These are phyloP conservation scores for Chalaropsis thielavioides DNA, from an alignment of 2,329 filamentous ascomycete species.

Conservation along the genomic window DNA sequence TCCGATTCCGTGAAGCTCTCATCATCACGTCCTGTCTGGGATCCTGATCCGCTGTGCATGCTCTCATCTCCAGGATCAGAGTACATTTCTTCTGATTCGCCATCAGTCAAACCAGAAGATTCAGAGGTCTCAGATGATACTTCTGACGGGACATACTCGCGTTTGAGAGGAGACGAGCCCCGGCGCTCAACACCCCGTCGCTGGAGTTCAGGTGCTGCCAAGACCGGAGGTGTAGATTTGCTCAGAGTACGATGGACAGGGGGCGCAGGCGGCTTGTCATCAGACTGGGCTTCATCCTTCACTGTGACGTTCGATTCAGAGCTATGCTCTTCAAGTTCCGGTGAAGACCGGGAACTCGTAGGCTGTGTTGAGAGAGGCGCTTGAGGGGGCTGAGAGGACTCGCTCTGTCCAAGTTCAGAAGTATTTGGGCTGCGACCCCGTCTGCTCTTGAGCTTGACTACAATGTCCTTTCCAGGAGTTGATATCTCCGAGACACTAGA, in stretches of 20 bases:
- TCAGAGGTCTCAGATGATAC: conserved; percentile 47
- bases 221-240: conserved; percentile 9
- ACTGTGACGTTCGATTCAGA: conserved; percentile 17
- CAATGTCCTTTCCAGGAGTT: neutral
- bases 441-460: conserved; percentile 15
- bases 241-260: conserved; percentile 16
- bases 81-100: conserved; percentile 37
- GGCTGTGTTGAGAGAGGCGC: neutral
- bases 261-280: conserved; percentile 15
- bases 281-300: neutral
- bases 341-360: neutral
- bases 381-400: neutral
- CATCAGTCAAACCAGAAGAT: conserved; percentile 27
- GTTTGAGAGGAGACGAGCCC: conserved; percentile 85
- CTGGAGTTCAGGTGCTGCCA: conserved; percentile 9
- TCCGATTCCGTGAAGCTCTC: conserved; percentile 21
- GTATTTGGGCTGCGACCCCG: conserved; percentile 12
- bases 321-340: conserved; percentile 21
- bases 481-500: conserved; percentile 12
- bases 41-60: conserved; percentile 10
- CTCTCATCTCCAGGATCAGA: conserved; percentile 35
- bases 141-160: conserved; percentile 85
- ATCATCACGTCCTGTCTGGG: conserved; percentile 23
- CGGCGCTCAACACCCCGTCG: conserved; percentile 45
- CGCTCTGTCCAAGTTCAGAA: neutral